phyloP scores from a whole-genome alignment of 2,329 filamentous ascomycete species.

The Torrubiella hemipterigena region DNA sequence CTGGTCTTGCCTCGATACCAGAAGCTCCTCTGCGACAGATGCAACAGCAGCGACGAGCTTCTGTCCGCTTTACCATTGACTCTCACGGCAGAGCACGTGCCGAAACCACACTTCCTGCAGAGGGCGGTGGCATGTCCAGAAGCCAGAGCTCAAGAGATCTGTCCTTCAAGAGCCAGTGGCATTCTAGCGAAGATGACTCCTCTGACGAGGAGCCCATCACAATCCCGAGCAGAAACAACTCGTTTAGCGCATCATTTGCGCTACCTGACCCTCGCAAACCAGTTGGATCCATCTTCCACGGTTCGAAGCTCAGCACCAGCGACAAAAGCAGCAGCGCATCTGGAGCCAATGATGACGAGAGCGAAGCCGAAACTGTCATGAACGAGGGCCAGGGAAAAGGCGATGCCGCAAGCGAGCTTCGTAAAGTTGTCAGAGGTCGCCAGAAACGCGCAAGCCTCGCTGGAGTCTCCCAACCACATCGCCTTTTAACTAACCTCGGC shows the following conservation, averaged over 20 bases:
- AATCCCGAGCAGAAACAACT: conserved; percentile 45
- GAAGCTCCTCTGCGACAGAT: conserved; percentile 31
- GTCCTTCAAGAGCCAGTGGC: conserved; percentile 22
- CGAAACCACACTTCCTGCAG: conserved; percentile 34
- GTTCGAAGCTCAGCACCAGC: conserved; percentile 33
- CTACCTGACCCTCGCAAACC: conserved; percentile 41
- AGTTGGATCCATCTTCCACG: conserved; percentile 34
- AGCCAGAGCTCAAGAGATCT: conserved; percentile 17
- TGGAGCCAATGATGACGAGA: conserved; percentile 33
- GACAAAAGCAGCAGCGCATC: conserved; percentile 31
- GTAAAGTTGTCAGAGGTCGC: conserved; percentile 42
- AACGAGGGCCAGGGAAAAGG: conserved; percentile 29
- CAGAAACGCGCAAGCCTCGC: conserved; percentile 27
- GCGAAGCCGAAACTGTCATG: conserved; percentile 47
- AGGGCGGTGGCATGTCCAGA: conserved; percentile 17
- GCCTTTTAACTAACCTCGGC: conserved; percentile 20
- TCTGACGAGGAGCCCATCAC: conserved; percentile 56
- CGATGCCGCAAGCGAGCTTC: conserved; percentile 48
- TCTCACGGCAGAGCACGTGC: conserved; percentile 46
- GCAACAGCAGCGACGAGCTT: conserved; percentile 33
- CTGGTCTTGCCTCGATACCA: conserved; percentile 45
- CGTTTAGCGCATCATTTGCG: conserved; percentile 42
- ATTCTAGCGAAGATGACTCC: conserved; percentile 40
- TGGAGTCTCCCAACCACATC: conserved; percentile 18
- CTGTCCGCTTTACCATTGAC: conserved; percentile 53